phyloP scores from a whole-genome alignment of 2,329 filamentous ascomycete species.

The Fusarium sp. region DNA sequence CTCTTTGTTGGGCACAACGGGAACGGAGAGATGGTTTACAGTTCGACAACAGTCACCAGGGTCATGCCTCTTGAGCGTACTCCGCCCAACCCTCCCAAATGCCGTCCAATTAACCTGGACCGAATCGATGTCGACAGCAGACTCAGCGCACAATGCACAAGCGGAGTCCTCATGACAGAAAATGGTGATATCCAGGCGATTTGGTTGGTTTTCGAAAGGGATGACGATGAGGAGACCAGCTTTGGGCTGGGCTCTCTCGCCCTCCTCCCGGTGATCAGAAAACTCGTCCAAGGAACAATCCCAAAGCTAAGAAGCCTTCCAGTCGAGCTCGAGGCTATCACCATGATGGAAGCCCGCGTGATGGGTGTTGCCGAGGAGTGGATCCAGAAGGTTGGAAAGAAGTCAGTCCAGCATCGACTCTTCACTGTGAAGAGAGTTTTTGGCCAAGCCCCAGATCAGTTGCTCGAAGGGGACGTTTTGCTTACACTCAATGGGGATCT shows the following conservation, averaged over 20 bases:
- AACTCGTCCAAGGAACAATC: conserved; percentile 81
- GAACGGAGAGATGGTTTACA: conserved; percentile 91
- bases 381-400: conserved; percentile 91
- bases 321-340: conserved; percentile 92
- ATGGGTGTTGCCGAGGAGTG: conserved; percentile 97
- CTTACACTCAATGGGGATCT: conserved; percentile 90
- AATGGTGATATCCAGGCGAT: conserved; percentile 94
- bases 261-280: conserved; percentile 85
- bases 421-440: conserved; percentile 97
- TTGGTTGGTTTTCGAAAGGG: conserved; percentile 82
- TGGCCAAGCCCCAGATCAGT: conserved; percentile 60
- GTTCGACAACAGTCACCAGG: conserved; percentile 94
- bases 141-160: conserved; percentile 89
- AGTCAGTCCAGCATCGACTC: conserved; percentile 91
- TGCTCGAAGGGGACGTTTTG: conserved; percentile 92
- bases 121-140: conserved; percentile 97
- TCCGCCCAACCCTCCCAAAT: conserved; percentile 92
- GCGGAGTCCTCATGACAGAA: conserved; percentile 88
- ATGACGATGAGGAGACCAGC: conserved; percentile 29
- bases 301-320: conserved; percentile 91
- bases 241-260: conserved; percentile 90
- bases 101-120: conserved; percentile 94
- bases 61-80: conserved; percentile 92
- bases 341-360: conserved; percentile 94
- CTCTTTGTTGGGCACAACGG: conserved; percentile 98